Evolutionary conservation across 768 basidiomycete species (phyloP), one percentile per base, ranked within the genome.

Genomic region (Mycena vulgaris): DNA sequence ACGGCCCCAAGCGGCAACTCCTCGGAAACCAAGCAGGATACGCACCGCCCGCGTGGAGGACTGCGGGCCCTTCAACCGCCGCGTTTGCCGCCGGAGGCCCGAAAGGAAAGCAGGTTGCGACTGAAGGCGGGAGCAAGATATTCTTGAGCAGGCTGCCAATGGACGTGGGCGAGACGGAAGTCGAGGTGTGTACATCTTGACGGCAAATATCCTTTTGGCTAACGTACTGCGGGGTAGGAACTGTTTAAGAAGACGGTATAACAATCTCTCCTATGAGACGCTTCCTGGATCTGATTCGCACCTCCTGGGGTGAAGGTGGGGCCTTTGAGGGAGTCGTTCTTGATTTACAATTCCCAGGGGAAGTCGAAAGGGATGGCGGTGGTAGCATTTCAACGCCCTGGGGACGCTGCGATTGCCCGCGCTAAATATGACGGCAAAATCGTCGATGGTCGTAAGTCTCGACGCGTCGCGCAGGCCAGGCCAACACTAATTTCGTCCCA

Each of bases 341-440:
- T 94, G 74, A 86, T 94, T 21, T 92, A 92, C 82, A 95, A 94
- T 78, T 89, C 88, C 3, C 90, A 93, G 74, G 93, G 89, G 0
- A 86, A 84, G 62, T 92, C 93, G 51, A 94, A 93, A 75, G 93
- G 93, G 23, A 94, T 94, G 93, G 93, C 93, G 2, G 79, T 95
- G 17, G 91, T 94, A 3, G 75, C 83, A 0, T 95, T 95, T 75
- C 86, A 89, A 73, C 86, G 90, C 35, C 70, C 86, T 10, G 89
- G 85, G 1, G 92, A 93, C 79, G 93, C 93, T 10, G 81, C 77
- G 2, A 70, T 88, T 45, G 93, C 93, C 11, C 87, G 88, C 42
- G 77, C 83, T 28, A 94, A 92, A 80, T 95, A 93, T 74, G 84
- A 94, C 72, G 92, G 92, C 51, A 93, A 93, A 80, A 87, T 93